Base-by-base conservation (phyloP, 805 yeast genomes). In the Isabelozyma rhagii region DNA sequence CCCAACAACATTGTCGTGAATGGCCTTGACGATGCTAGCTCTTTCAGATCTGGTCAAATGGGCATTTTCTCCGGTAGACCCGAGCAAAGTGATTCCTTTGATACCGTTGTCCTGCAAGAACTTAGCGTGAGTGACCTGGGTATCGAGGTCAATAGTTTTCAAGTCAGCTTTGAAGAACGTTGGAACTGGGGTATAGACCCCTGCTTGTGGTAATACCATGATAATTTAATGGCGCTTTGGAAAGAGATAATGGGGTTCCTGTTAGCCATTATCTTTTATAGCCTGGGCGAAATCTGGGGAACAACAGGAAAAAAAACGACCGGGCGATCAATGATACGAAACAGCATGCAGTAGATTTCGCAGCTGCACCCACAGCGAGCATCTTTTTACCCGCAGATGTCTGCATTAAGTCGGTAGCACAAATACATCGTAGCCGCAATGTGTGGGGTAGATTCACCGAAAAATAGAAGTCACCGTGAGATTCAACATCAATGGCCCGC, bases 61-160 rank as follows among this genome's bases (percentile, higher is more conserved):
- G 39, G 78, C 77, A 51, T 76, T 75, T 58, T 80, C 84, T 39
- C 84, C 85, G 13, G 83, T 80, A 36, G 82, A 77, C 5, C 84
- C 84, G 58, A 78, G 67, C 7, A 79, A 56, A 11, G 78, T 79
- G 3, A 75, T 61, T 21, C 85, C 85, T 43, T 61, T 54, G 49
- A 80, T 74, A 8, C 84, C 83, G 51, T 64, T 67, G 18, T 67
- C 57, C 41, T 71, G 61, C 43, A 80, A 64, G 59, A 57, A 69
- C 43, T 69, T 66, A 36, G 81, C 74, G 55, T 79, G 83, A 43
- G 66, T 60, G 45, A 73, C 61, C 58, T 76, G 80, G 27, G 82
- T 60, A 4, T 71, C 80, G 41, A 60, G 59, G 56, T 79, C 82
- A 38, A 79, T 64, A 3, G 77, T 63, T 38, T 49, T 48, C 38